Evolutionary conservation across 192 early-diverging fungal genomes (phyloP), one percentile per base, ranked within the genome.

Genomic region (Spizellomyces sp.): DNA sequence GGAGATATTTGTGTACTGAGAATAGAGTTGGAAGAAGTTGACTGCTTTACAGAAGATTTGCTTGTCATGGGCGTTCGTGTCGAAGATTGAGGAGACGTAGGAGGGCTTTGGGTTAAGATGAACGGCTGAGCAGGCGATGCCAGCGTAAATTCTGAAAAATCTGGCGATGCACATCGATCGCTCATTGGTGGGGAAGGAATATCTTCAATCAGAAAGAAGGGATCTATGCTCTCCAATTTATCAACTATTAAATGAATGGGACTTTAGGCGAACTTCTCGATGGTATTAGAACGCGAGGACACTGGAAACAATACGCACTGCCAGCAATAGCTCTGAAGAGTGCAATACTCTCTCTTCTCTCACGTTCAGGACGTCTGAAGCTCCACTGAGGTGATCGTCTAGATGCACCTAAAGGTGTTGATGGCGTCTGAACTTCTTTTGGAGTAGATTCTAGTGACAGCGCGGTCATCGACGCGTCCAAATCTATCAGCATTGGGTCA

Each of bases 341-440:
- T n/a, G 50, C 50, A 54, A 54, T 54, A 54, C 50, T 54, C 17
- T 54, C 50, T 54, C 50, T 12, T 19, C 50, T 12, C 50, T 54
- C 17, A 19, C 14, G 50, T 54, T 54, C 14, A 54, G 27, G 27
- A 36, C 27, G 27, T 2, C 27, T 36, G 27, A 36, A 36, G 27
- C 27, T 3, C 27, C 27, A 36, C 27, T 36, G 27, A 36, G 27
- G 27, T 0, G 27, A 36, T 36, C 27, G 27, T 36, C 27, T 36
- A 36, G 27, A 36, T 36, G 27, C 0, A 36, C 27, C 27, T 36
- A 36, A 36, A 36, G 3, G 27, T 2, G 27, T 36, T 36, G 27
- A 36, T 36, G 27, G 27, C 1, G 27, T 36, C 27, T 36, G 27
- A 36, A 36, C 27, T 36, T 36, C 27, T 36, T 36, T 36, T 36